Base-by-base conservation (phyloP, 306 rosid genomes). In the Spatholobus suberectus region DNA sequence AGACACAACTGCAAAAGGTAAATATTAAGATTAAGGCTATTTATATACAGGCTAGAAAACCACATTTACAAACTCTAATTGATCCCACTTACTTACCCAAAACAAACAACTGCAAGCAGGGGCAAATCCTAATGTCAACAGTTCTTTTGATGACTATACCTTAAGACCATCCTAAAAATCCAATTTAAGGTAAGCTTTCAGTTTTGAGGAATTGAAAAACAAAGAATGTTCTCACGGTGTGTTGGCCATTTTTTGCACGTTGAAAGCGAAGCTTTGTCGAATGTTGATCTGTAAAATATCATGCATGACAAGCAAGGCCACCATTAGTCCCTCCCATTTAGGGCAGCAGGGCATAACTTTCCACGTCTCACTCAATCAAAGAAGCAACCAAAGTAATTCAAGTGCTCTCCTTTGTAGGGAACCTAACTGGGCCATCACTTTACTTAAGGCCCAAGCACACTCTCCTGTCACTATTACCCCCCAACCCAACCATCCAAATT, bases 261-360 rank as follows among this genome's bases (percentile, higher is more conserved):
- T 1, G 77, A 84, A 75, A 74, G 26, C 8, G 65, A 73, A 66
- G 12, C 20, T 0, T 66, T 57, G 73, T 84, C 54, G 4, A 21
- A 51, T 38, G 14, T 7, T 14, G 38, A 43, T 43, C 12, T 40
- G 10, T 40, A 8, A 40, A 40, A 40, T 40, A 40, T 40, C 4
- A 2, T 40, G 10, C 2, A 2, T 8, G 20, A 82, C 21, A n/a
- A 46, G 44, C 34, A 55, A 73, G 76, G 84, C 73, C 59, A 54
- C 55, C 8, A 51, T 77, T 81, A 77, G 73, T 78, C 86, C 82
- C 86, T 84, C 9, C 35, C 24, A 46, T 67, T 26, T 5, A 34
- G 61, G 86, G 87, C 43, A 70, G n/a, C 0, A 8, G 12, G 27
- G 10, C 7, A 59, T 71, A 51, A 41, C 49, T 62, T 57, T 72